Percentiles rank a stretch among this genome's conserved stretches.
phyloP scores from a whole-genome alignment of 2,329 filamentous ascomycete species.

The Clonostachys byssicola region DNA sequence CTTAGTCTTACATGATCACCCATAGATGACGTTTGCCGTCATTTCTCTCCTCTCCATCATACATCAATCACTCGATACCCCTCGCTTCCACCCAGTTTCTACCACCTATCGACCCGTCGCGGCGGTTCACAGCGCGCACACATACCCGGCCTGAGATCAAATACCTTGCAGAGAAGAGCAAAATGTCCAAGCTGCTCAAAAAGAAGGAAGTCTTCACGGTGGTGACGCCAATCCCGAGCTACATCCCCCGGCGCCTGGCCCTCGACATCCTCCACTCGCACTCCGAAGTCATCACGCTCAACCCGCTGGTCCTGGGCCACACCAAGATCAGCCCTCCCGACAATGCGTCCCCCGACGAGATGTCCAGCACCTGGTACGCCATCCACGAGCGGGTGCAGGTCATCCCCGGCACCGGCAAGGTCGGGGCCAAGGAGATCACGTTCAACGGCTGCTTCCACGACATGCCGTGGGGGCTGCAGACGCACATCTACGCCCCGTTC shows the following conservation, averaged over 20 bases:
- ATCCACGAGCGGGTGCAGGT: constrained; percentile 66
- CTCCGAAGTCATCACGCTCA: constrained; percentile 66
- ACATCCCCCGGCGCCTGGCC: constrained; percentile 67
- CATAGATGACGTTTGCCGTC: no score
- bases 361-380: constrained; percentile 71
- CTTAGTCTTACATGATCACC: no score
- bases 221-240: constrained; percentile 65
- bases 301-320: constrained; percentile 62
- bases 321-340: constrained; percentile 62
- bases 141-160: no score
- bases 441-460: constrained; percentile 72
- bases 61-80: no score
- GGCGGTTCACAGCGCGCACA: no score
- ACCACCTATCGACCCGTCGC: no score
- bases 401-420: constrained; percentile 60
- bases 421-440: constrained; percentile 60
- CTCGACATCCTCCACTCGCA: constrained; percentile 70
- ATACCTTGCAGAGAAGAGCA: no score
- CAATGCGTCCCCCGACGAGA: constrained; percentile 65
- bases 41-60: no score
- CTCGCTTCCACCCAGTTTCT: no score
- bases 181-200: constrained; percentile 38
- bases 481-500: constrained; percentile 66
- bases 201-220: constrained; percentile 65
- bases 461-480: constrained; percentile 68